These are phyloP conservation scores for Malassezia cuniculi DNA, from an alignment of 1,284 basidiomycete genomes.

Conservation along the genomic window DNA sequence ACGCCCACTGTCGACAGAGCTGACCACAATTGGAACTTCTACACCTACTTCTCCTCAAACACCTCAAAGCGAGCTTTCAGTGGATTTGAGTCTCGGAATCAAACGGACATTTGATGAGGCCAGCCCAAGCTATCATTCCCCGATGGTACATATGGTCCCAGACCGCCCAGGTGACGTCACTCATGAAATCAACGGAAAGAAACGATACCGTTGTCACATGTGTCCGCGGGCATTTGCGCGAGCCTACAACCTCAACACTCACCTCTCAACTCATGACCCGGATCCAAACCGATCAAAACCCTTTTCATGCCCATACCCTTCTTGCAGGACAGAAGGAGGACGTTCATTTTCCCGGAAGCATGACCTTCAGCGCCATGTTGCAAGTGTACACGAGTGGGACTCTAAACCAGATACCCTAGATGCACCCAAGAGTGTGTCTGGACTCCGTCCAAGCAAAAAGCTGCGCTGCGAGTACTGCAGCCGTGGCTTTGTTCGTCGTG, in stretches of 20 bases:
- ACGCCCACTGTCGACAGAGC: no score
- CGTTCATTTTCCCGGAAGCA: conserved; percentile 80
- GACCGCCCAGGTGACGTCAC: no score
- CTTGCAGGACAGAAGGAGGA: conserved; percentile 52
- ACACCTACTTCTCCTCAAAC: no score
- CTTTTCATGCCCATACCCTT: conserved; percentile 63
- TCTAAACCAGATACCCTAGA: conserved; percentile 31
- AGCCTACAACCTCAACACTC: conserved; percentile 80
- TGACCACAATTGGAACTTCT: no score
- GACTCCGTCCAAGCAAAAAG: conserved; percentile 37
- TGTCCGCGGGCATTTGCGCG: conserved; percentile 60
- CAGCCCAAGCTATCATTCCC: no score
- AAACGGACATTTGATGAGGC: no score
- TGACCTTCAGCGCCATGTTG: conserved; percentile 68
- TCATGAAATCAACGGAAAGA: no score
- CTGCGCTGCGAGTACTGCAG: conserved; percentile 37
- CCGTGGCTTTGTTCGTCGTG: conserved; percentile 34
- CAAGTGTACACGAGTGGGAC: conserved; percentile 57
- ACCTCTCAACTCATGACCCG: conserved; percentile 76
- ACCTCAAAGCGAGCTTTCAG: no score
- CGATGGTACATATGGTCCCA: no score
- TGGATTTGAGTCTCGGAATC: no score
- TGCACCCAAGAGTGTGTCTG: conserved; percentile 27
- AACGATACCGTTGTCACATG: conserved; percentile 35
- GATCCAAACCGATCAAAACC: conserved; percentile 61